phyloP scores from a whole-genome alignment of 768 basidiomycete genomes.

The Lactarius akahatsu region DNA sequence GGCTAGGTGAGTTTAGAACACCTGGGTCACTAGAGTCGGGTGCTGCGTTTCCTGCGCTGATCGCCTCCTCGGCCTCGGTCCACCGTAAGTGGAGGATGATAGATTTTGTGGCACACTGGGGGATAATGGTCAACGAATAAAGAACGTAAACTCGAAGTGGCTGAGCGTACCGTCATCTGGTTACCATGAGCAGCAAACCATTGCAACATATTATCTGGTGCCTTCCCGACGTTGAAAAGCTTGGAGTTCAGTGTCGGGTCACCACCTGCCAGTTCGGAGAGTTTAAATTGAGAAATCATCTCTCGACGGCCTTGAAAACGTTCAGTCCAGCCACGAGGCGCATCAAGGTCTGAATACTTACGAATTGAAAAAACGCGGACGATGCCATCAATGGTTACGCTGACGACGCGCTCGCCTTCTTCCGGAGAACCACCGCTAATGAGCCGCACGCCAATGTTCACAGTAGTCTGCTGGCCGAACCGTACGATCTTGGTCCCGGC shows the following conservation, averaged over 20 bases:
- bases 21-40: constrained; percentile 27
- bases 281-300: constrained; percentile 91
- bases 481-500: constrained; percentile 84
- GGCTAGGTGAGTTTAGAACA: constrained; percentile 31
- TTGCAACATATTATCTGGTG: constrained; percentile 88
- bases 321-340: neutral
- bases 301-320: constrained; percentile 56
- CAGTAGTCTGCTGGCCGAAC: constrained; percentile 91
- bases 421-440: constrained; percentile 47
- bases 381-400: constrained; percentile 89
- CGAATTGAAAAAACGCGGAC: constrained; percentile 90
- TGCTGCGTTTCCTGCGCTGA: constrained; percentile 23
- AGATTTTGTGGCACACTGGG: constrained; percentile 84
- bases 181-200: constrained; percentile 91
- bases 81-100: constrained; percentile 84
- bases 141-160: neutral
- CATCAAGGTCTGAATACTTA: constrained; percentile 40
- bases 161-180: constrained; percentile 75
- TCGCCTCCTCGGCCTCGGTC: constrained; percentile 61
- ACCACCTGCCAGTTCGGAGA: constrained; percentile 69
- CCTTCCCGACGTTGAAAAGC: constrained; percentile 73
- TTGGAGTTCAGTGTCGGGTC: constrained; percentile 67
- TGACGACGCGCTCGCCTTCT: constrained; percentile 82
- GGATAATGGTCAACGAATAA: neutral
- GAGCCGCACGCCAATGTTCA: constrained; percentile 88